These are phyloP conservation scores for Paraphaeosphaeria sporulosa DNA, from an alignment of 2,329 filamentous ascomycete species.

Conservation along the genomic window DNA sequence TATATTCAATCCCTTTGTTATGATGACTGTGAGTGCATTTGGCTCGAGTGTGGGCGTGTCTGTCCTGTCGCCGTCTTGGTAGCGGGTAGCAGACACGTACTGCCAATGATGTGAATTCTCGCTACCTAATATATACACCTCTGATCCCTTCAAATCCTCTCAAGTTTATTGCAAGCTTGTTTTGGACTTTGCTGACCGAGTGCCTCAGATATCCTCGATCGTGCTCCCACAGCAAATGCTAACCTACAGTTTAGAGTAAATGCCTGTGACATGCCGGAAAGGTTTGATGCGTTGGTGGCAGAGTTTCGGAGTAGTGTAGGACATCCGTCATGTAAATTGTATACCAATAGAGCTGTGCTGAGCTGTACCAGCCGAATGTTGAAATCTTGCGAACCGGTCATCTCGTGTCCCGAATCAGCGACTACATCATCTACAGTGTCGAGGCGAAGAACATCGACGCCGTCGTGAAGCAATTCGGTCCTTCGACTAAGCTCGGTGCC, in stretches of 20 bases:
- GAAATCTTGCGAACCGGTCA: slow-evolving; percentile 94
- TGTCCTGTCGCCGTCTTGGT: slow-evolving; percentile 79
- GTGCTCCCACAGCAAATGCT: slow-evolving; percentile 24
- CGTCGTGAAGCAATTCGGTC: slow-evolving; percentile 88
- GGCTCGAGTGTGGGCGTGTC: slow-evolving; percentile 92
- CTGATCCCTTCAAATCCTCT: slow-evolving; percentile 66
- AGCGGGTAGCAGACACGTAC: slow-evolving; percentile 63
- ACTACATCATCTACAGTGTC: slow-evolving; percentile 99
- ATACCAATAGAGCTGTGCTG: slow-evolving; percentile 49
- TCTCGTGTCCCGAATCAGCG: slow-evolving; percentile 92
- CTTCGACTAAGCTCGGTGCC: slow-evolving; percentile 92
- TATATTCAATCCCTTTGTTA: slow-evolving; percentile 51
- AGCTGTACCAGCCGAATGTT: slow-evolving; percentile 72
- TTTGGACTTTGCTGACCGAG: slow-evolving; percentile 40
- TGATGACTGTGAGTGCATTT: slow-evolving; percentile 99
- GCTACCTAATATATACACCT: slow-evolving; percentile 92
- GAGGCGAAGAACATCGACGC: slow-evolving; percentile 89
- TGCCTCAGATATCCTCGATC: slow-evolving; percentile 30
- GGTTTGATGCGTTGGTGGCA: slow-evolving; percentile 78
- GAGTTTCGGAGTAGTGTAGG: slow-evolving; percentile 90
- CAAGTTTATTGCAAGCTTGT: slow-evolving; percentile 26
- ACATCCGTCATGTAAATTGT: slow-evolving; percentile 53
- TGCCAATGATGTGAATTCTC: slow-evolving; percentile 99
- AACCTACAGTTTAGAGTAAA: slow-evolving; percentile 72
- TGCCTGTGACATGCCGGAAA: slow-evolving; percentile 92